A percentile compares a stretch with the other conserved stretches of the same genome.
Evolutionary conservation across 2,329 filamentous ascomycete species (phyloP).

Genomic region (Waltergamsia citrina): DNA sequence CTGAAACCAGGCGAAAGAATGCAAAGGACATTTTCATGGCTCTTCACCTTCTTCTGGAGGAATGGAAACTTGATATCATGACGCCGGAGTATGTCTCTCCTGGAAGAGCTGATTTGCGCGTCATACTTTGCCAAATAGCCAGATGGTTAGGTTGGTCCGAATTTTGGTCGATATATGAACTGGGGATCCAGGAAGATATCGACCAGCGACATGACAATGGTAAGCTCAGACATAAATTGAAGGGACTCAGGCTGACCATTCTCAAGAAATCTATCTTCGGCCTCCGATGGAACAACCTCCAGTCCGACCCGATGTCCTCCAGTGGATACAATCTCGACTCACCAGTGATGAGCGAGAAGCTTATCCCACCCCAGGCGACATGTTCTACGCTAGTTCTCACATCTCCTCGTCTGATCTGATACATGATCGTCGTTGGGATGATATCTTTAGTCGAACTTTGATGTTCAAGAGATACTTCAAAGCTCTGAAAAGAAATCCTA

Average conservation of each 20-base stretch:
- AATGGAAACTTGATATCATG: conserved; percentile 69
- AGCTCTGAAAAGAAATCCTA: conserved; percentile 39
- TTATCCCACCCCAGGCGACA: conserved; percentile 33
- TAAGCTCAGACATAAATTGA: conserved; percentile 15
- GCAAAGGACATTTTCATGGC: conserved; percentile 62
- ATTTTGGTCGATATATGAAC: conserved; percentile 38
- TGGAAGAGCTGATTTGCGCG: conserved; percentile 47
- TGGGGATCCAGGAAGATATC: conserved; percentile 41
- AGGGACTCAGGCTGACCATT: conserved; percentile 5
- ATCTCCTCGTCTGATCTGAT: conserved; percentile 22
- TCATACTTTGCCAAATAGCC: conserved; percentile 70
- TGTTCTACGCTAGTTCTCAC: conserved; percentile 30
- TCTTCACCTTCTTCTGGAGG: conserved; percentile 81
- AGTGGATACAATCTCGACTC: conserved; percentile 43
- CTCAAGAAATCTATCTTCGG: conserved; percentile 19
- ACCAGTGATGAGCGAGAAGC: conserved; percentile 21
- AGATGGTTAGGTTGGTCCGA: conserved; percentile 67
- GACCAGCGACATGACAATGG: conserved; percentile 27
- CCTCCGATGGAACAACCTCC: conserved; percentile 22
- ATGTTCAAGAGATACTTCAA: conserved; percentile 62
- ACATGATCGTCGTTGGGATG: conserved; percentile 30
- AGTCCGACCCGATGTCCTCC: conserved; percentile 31
- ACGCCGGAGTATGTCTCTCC: conserved; percentile 32
- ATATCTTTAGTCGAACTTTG: conserved; percentile 55
- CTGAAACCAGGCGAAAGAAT: conserved; percentile 48